Base-by-base conservation (phyloP, 2,329 filamentous ascomycete genomes). In the Fusarium falciforme region DNA sequence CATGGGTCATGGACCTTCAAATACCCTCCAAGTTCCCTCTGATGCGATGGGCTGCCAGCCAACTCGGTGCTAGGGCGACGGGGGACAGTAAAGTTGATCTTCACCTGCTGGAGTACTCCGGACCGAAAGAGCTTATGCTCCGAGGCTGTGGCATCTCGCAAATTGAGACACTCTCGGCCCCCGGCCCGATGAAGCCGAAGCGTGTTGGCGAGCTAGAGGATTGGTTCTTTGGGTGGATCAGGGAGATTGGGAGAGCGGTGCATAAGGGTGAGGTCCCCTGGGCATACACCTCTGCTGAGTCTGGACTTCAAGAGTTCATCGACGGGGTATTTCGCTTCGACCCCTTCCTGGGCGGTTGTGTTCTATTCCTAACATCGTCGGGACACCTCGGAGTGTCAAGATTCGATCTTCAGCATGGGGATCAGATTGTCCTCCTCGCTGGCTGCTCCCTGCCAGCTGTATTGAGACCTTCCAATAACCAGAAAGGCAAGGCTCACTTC, bases 1-100 rank as follows among this genome's bases (percentile, higher is more conserved):
- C 70, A 2, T 72, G 70, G 70, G 70, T 70, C 11, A 70, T 72
- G 70, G 67, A 72, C 49, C 57, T 72, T 33, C 67, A 72, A 27
- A 61, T 62, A 11, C 70, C 70, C 47, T 64, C 70, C 22, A 72
- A 72, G 33, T 72, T 72, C 25, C 60, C 63, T 4, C 67, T 72
- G 54, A 60, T 64, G 22, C 52, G 61, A 62, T 72, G 70, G 70
- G 70, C 67, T 4, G 67, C 64, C 2, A 70, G 64, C 25, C 67
- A 70, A 10, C 70, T 72, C 3, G 35, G 64, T 8, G 31, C 70
- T 9, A 61, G 44, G 27, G 70, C 67, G 11, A 70, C 67, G 2
- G 60, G 63, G 14, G 36, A 44, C 6, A 72, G 64, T 17, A 67
- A 67, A 8, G 63, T 72, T 12, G 67, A 72, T 31, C 67, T 72